Evolutionary conservation across 2,329 filamentous ascomycete genomes (phyloP).

Genomic region (Rhinocladiella similis): DNA sequence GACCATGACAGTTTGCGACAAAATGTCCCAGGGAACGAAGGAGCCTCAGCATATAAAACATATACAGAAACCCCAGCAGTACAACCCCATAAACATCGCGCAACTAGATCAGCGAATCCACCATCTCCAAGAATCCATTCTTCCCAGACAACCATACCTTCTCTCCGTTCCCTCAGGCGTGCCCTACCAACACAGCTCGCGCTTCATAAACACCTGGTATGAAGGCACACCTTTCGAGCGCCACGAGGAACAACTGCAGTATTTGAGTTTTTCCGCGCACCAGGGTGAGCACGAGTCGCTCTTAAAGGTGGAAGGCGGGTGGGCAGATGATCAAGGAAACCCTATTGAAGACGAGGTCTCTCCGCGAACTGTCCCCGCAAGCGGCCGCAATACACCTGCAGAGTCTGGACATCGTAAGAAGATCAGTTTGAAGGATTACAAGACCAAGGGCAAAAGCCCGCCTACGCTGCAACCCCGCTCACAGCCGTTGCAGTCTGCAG

Average conservation of each 20-base stretch:
- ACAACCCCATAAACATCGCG: constrained; percentile 2
- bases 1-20: constrained; percentile 22
- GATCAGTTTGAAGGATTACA: constrained; percentile 62
- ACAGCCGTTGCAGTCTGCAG: neutral
- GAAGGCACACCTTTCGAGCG: constrained; percentile 54
- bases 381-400: constrained; percentile 43
- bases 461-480: constrained; percentile 6
- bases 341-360: constrained; percentile 42
- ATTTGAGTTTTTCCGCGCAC: constrained; percentile 62
- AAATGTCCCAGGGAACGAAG: constrained; percentile 25
- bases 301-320: constrained; percentile 52
- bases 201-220: constrained; percentile 48
- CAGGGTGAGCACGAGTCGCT: constrained; percentile 55
- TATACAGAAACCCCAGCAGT: constrained; percentile 9
- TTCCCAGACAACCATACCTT: constrained; percentile 47
- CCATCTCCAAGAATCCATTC: constrained; percentile 41
- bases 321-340: constrained; percentile 51
- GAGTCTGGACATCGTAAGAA: constrained; percentile 55
- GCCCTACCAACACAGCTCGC: constrained; percentile 45
- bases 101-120: constrained; percentile 36
- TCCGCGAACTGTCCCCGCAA: constrained; percentile 34
- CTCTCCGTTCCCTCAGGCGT: constrained; percentile 48
- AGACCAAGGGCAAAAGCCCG: constrained; percentile 52
- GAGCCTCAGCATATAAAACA: constrained; percentile 12
- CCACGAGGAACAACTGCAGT: constrained; percentile 61